Evolutionary conservation across 83 land plant species (phyloP).

Genomic region (Diphasiastrum complanatum): DNA sequence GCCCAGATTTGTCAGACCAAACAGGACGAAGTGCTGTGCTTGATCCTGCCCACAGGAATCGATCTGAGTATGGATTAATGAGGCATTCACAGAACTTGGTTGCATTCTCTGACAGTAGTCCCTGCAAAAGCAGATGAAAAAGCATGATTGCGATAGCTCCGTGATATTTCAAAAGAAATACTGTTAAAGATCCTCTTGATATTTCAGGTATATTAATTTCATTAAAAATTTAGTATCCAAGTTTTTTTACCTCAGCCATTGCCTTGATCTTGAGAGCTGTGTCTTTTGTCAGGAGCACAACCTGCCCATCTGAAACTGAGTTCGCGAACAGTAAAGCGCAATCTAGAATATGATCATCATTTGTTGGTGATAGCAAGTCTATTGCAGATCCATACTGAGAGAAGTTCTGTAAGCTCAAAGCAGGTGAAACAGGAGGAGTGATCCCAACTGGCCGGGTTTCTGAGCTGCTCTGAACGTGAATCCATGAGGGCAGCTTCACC

Average conservation of each 20-base stretch:
- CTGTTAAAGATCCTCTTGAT: too few species aligned
- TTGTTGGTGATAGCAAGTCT: conserved; percentile 4
- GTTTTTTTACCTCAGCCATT: conserved; percentile 9
- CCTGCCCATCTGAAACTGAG: background rate
- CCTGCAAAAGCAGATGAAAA: background rate
- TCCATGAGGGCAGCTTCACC: conserved; percentile 6
- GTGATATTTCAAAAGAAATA: too few species aligned
- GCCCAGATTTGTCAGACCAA: too few species aligned
- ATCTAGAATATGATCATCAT: conserved; percentile 15
- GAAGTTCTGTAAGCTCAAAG: background rate
- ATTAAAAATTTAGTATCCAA: background rate
- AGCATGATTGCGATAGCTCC: too few species aligned
- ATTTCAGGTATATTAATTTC: background rate
- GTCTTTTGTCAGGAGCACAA: conserved; percentile 7
- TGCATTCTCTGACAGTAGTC: conserved; percentile 5
- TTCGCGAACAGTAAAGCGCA: conserved; percentile 10
- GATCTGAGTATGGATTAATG: conserved; percentile 2
- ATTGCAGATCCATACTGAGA: conserved; percentile 1
- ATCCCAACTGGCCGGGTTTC: background rate
- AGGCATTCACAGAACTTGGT: conserved; percentile 1
- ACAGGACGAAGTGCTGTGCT: too few species aligned
- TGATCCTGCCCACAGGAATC: conserved; percentile 18
- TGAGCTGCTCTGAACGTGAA: conserved; percentile 5
- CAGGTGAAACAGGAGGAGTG: conserved; percentile 11
- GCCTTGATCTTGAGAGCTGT: conserved; percentile 15